phyloP scores from a whole-genome alignment of 2,329 filamentous ascomycete genomes.

The Endothia cerciana region DNA sequence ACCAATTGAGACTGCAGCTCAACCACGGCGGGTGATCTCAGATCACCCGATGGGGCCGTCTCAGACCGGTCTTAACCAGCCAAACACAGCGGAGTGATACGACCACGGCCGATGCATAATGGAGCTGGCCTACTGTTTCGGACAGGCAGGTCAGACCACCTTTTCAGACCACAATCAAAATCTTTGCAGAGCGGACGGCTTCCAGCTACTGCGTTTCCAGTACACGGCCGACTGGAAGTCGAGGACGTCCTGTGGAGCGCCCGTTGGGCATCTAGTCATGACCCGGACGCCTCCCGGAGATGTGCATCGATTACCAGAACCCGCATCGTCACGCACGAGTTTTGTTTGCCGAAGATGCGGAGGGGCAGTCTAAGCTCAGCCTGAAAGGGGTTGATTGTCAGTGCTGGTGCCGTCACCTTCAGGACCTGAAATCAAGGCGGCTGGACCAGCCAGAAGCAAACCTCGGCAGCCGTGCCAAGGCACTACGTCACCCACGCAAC shows the following conservation, averaged over 20 bases:
- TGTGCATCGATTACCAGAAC: background rate
- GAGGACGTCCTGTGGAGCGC: background rate
- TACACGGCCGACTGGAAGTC: background rate
- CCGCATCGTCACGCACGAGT: background rate
- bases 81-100: background rate
- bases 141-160: constrained; percentile 1
- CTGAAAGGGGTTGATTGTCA: background rate
- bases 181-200: background rate
- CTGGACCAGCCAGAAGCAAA: constrained; percentile 12
- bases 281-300: background rate
- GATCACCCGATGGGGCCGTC: constrained; percentile 15
- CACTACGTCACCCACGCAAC: constrained; percentile 25
- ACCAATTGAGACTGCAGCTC: constrained; percentile 5
- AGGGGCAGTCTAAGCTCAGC: background rate
- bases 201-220: background rate
- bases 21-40: background rate
- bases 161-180: background rate
- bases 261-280: background rate
- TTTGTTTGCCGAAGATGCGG: background rate
- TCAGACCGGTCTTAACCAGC: constrained; percentile 16
- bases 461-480: background rate
- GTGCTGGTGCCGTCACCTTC: constrained; percentile 4
- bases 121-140: background rate
- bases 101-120: constrained; percentile 1
- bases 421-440: constrained; percentile 8